Evolutionary conservation across 1,139 yeast species (phyloP), one percentile per base, ranked within the genome.

Genomic region (Geotrichum europaeum): DNA sequence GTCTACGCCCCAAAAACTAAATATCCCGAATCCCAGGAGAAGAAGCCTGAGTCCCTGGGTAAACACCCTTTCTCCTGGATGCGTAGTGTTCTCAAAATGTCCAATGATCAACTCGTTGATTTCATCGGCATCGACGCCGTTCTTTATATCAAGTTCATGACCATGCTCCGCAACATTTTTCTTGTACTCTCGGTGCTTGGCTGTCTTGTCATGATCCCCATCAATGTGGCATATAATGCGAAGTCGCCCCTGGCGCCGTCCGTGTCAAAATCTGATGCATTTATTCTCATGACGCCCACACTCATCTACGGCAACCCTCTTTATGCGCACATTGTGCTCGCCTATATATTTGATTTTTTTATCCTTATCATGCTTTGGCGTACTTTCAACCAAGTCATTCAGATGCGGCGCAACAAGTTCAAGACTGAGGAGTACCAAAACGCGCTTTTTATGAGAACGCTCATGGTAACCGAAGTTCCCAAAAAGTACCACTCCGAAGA

Each of bases 101-200:
- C 63, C 25, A 76, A 74, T 49, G 67, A 66, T 1, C 72, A 69
- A 40, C 60, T 74, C 49, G 64, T 72, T 2, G 69, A 68, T 2
- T 62, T 66, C n/a, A 59, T 72, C 9, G 79, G 79, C 2, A 66
- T 76, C 24, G 79, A 76, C 58, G 77, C 78, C 12, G 74, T 72
- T 2, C 66, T 75, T 2, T 75, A 69, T 60, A 64, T 76, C 25
- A 67, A 73, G 49, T 73, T 75, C 58, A 65, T 69, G 53, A 65
- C 64, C 24, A 73, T 76, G 77, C 65, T 71, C 57, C 68, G 77
- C 20, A 68, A 71, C 64, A 64, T 74, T 24, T 75, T 76, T 59
- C 53, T 69, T 15, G 60, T 71, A 6, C 63, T 76, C 22, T 66
- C 78, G 1, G 56, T 75, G 10, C 43, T 76, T 6, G 73, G 74